Base-by-base conservation (phyloP, 2,329 filamentous ascomycete species). In the Arthrobotrys conoides region DNA sequence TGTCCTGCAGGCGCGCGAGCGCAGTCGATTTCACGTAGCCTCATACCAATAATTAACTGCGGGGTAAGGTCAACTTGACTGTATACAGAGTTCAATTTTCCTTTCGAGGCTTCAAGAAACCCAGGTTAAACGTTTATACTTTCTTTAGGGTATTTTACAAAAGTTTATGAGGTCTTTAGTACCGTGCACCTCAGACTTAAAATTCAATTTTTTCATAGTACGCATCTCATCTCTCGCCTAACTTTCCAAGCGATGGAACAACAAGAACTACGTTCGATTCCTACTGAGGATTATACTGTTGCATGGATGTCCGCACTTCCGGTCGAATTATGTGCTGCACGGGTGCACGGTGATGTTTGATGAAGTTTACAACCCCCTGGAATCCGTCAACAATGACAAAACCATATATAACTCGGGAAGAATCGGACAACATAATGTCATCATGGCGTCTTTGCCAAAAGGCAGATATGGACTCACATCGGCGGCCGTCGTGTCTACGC, bases 271-370 rank as follows among this genome's bases (percentile, higher is more conserved):
- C 27, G 18, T n/a, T 49, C 46, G 18, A 16, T 18, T 36, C 10
- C 27, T 24, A 27, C 14, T 27, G 51, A 57, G 36, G 51, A 6
- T 14, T 36, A 18, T 16, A 57, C 51, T 2, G 6, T 57, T 3
- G 51, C 27, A 27, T 57, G 51, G 51, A 5, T 57, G 10, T 57
- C 24, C 27, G 27, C 51, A 6, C 14, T 57, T 27, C 6, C 3
- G 2, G 18, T 20, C 27, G 51, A 57, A 16, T 27, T 57, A 5
- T 16, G 14, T 2, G 27, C 30, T 1, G 51, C 51, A 0, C 24
- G 9, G n/a, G 20, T n/a, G n/a, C n/a, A n/a, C n/a, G n/a, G n/a
- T n/a, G 5, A 57, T 57, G 51, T n/a, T 57, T 14, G 51, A 57
- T 16, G 27, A 36, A 9, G 1, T 10, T 10, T 12, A 57, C 16